Evolutionary conservation across 305 asterid genomes (phyloP).

Genomic region (Fraxinus velutina): DNA sequence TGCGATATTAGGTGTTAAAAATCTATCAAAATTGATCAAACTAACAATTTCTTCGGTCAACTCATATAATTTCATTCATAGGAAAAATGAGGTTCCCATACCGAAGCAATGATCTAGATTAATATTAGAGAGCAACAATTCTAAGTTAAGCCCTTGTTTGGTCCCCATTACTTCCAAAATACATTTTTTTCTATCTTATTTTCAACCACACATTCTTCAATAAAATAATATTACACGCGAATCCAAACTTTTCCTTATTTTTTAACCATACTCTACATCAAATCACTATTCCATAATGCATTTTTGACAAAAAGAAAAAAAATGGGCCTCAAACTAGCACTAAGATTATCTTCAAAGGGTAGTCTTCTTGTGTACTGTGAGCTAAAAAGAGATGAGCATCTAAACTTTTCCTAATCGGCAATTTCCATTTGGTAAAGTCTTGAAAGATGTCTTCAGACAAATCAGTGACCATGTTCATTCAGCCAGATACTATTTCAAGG

Average conservation of each 20-base stretch:
- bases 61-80: background rate
- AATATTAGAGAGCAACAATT: background rate
- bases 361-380: background rate
- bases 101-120: background rate
- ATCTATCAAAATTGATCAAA: background rate
- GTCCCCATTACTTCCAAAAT: too few relatives aligned
- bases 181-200: too few relatives aligned
- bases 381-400: background rate
- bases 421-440: conserved; percentile 14
- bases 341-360: background rate
- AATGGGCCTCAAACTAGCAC: too few relatives aligned
- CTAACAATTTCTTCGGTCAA: background rate
- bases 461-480: background rate
- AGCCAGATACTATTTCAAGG: background rate
- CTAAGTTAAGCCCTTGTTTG: background rate
- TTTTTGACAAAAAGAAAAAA: too few relatives aligned
- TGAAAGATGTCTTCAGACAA: conserved; percentile 1
- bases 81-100: background rate
- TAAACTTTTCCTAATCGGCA: background rate
- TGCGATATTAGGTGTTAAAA: background rate
- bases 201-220: too few relatives aligned
- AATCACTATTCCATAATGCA: too few relatives aligned
- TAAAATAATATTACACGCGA: too few relatives aligned
- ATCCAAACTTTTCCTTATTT: too few relatives aligned
- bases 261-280: too few relatives aligned